Evolutionary conservation across 2,329 filamentous ascomycete genomes (phyloP).

Genomic region (Aspergillus sojae): DNA sequence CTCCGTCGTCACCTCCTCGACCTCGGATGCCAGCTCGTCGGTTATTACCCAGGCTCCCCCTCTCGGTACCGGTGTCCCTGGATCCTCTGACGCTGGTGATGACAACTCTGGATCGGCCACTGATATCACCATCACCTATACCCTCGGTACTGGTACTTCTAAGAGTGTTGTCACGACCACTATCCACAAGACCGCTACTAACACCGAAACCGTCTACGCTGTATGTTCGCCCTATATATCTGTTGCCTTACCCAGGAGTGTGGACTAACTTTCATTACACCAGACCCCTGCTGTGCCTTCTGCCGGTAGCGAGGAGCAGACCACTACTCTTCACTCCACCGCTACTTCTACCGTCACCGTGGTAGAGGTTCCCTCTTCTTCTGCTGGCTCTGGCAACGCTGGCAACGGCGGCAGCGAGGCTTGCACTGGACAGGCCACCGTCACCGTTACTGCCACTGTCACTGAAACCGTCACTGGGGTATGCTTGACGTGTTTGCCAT

Average conservation of each 20-base stretch:
- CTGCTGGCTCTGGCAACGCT: constrained; percentile 16
- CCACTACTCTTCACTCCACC: constrained; percentile 34
- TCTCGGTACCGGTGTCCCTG: constrained; percentile 26
- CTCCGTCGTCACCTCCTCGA: background rate
- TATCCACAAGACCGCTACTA: constrained; percentile 36
- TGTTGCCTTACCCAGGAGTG: background rate
- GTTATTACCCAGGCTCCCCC: constrained; percentile 18
- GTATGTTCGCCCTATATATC: constrained; percentile 22
- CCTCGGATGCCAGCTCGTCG: constrained; percentile 4
- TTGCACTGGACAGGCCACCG: constrained; percentile 19
- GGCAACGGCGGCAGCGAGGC: constrained; percentile 19
- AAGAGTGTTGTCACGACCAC: constrained; percentile 43
- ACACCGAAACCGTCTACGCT: constrained; percentile 29
- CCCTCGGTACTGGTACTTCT: constrained; percentile 38
- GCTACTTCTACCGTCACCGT: constrained; percentile 35
- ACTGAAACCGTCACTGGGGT: constrained; percentile 41
- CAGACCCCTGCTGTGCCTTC: constrained; percentile 10
- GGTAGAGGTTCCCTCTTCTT: constrained; percentile 19
- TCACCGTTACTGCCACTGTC: constrained; percentile 36
- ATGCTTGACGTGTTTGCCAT: constrained; percentile 17
- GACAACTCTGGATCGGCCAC: constrained; percentile 21
- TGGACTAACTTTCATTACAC: constrained; percentile 5
- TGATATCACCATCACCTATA: constrained; percentile 43
- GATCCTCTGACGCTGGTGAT: constrained; percentile 10
- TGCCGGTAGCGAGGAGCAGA: constrained; percentile 15